Evolutionary conservation across 1,139 yeast species (phyloP).

Genomic region (Zygosaccharomyces pseudobailii): DNA sequence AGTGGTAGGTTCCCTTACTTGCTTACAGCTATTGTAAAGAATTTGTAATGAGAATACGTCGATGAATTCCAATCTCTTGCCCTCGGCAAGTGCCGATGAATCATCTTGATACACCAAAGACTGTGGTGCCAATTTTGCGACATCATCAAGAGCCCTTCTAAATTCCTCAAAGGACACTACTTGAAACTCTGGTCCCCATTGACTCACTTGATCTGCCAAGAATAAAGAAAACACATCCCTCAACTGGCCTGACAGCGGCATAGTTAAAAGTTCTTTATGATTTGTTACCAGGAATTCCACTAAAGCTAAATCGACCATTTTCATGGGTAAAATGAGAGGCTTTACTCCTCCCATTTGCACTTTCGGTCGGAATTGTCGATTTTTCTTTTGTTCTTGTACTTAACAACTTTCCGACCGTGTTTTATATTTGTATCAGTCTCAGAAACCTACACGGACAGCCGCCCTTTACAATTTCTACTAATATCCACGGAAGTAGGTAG

Average conservation of each 20-base stretch:
- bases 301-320: slow-evolving; percentile 11
- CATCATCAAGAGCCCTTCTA: slow-evolving; percentile 9
- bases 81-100: not conserved
- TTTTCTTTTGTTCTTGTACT: slow-evolving; percentile 1
- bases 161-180: slow-evolving; percentile 13
- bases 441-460: not conserved
- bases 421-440: not conserved
- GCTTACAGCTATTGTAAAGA: slow-evolving; percentile 12
- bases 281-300: slow-evolving; percentile 24
- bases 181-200: not conserved
- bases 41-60: slow-evolving; percentile 23
- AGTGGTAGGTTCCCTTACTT: not conserved
- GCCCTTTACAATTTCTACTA: not conserved
- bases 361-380: not conserved
- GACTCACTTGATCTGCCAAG: slow-evolving; percentile 8
- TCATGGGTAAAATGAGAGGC: not conserved
- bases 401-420: not conserved
- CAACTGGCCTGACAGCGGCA: slow-evolving; percentile 24
- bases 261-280: slow-evolving; percentile 13
- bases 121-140: slow-evolving; percentile 17
- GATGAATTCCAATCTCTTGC: slow-evolving; percentile 20
- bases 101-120: slow-evolving; percentile 13
- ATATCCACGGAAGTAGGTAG: not conserved
- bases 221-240: slow-evolving; percentile 19
- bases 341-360: no score